Conservation (phyloP, 2,329 filamentous ascomycete species). For the Monosporascus sp. region DNA sequence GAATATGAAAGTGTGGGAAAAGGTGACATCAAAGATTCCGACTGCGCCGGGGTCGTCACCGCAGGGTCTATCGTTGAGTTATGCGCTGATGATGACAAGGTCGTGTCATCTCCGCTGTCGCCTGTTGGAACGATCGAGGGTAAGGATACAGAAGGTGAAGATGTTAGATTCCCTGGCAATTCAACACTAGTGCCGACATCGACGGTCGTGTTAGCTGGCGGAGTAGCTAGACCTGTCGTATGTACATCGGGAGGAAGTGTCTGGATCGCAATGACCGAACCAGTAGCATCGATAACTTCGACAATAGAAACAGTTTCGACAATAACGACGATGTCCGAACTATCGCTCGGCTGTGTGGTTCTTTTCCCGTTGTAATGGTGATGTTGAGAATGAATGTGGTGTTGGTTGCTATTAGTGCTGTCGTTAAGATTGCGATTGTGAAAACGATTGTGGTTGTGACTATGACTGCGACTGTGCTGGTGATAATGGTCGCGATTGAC, state of each 20-base stretch:
- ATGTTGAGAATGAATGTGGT: slow-evolving; percentile 24
- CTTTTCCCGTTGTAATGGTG: slow-evolving; percentile 2
- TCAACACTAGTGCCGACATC: neutral
- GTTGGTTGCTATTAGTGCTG: slow-evolving; percentile 13
- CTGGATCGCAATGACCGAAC: slow-evolving; percentile 37
- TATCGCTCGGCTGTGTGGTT: slow-evolving; percentile 13
- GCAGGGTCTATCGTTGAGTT: slow-evolving; percentile 20
- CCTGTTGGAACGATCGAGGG: neutral
- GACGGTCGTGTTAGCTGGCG: neutral
- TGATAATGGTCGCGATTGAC: slow-evolving; percentile 24
- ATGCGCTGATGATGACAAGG: slow-evolving; percentile 7
- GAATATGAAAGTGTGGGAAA: slow-evolving; percentile 27
- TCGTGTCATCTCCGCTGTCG: slow-evolving; percentile 16
- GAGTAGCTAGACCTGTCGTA: neutral
- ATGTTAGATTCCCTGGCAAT: neutral
- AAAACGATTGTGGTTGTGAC: slow-evolving; percentile 14
- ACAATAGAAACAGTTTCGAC: slow-evolving; percentile 52
- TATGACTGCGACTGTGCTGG: slow-evolving; percentile 25
- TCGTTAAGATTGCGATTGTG: slow-evolving; percentile 26
- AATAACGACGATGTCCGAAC: slow-evolving; percentile 35
- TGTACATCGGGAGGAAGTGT: slow-evolving; percentile 29
- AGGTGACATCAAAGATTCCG: slow-evolving; percentile 26
- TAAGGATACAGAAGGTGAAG: neutral
- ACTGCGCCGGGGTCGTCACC: slow-evolving; percentile 21
- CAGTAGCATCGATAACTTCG: slow-evolving; percentile 44